Conservation (phyloP, 805 yeast genomes). For the Yarrowia sp. region DNA sequence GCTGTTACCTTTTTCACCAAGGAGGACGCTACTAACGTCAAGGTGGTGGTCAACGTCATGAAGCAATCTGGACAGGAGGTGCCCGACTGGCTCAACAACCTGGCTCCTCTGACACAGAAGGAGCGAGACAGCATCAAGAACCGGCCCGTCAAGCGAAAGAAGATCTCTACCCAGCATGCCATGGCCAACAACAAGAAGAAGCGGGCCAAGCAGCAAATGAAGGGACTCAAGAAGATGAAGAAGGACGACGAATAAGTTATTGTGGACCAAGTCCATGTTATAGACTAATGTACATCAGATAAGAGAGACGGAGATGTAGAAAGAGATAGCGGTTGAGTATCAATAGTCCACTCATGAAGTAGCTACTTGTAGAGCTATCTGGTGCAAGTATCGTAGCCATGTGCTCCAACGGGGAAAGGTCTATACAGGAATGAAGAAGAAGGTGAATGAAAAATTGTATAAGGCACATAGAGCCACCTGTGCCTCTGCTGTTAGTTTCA, state of each 20-base stretch:
- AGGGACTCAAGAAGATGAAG: conserved; percentile 27
- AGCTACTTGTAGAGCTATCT: too few species aligned
- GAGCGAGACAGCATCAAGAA: conserved; percentile 67
- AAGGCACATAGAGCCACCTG: too few species aligned
- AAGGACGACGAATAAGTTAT: conserved; percentile 12
- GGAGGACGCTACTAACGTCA: conserved; percentile 77
- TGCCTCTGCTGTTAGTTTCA: too few species aligned
- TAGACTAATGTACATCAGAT: conserved; percentile 18
- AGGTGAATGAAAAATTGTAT: too few species aligned
- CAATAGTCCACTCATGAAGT: too few species aligned
- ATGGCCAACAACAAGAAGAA: conserved; percentile 40
- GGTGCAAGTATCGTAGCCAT: too few species aligned
- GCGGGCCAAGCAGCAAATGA: conserved; percentile 36
- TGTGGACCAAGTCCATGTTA: conserved; percentile 13
- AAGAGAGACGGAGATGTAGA: not conserved
- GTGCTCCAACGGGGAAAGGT: too few species aligned
- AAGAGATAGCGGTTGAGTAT: not conserved
- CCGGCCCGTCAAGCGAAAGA: conserved; percentile 67
- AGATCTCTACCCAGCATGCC: conserved; percentile 75
- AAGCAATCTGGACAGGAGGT: conserved; percentile 78
- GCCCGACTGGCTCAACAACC: conserved; percentile 80
- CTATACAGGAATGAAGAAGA: too few species aligned
- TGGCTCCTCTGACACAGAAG: conserved; percentile 67
- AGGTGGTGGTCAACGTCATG: conserved; percentile 92
- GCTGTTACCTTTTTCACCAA: conserved; percentile 94